Evolutionary conservation across 768 basidiomycete genomes (phyloP).

Genomic region (Collybiopsis luxurians): DNA sequence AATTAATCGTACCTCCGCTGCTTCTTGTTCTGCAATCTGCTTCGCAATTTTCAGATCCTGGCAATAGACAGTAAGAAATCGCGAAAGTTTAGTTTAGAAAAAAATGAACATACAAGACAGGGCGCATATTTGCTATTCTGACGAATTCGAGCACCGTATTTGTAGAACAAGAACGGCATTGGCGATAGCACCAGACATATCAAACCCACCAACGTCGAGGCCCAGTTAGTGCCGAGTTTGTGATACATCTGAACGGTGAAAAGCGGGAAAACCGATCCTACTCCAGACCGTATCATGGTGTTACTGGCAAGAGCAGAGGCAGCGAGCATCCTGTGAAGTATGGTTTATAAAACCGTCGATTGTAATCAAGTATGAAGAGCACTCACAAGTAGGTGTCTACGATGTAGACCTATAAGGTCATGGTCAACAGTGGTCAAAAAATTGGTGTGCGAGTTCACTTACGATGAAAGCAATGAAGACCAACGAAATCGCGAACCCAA

Average conservation of each 20-base stretch:
- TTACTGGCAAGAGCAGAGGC: constrained; percentile 66
- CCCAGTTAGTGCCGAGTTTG: constrained; percentile 51
- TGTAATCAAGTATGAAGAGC: constrained; percentile 37
- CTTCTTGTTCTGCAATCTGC: constrained; percentile 21
- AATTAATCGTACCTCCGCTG: neutral
- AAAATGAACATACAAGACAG: constrained; percentile 35
- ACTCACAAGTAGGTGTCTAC: constrained; percentile 56
- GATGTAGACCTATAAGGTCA: constrained; percentile 57
- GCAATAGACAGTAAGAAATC: neutral
- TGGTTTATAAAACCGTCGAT: constrained; percentile 3
- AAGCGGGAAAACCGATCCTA: constrained; percentile 60
- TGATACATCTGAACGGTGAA: constrained; percentile 65
- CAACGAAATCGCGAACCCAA: constrained; percentile 36
- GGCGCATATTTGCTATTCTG: constrained; percentile 55
- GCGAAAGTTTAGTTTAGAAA: neutral
- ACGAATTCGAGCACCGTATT: constrained; percentile 59
- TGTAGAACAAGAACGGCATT: constrained; percentile 68
- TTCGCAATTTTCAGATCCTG: constrained; percentile 43
- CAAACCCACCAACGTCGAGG: constrained; percentile 52
- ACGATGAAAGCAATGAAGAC: constrained; percentile 57
- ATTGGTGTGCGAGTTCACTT: constrained; percentile 18
- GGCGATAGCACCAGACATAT: constrained; percentile 57
- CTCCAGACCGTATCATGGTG: constrained; percentile 54
- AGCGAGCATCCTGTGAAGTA: constrained; percentile 38
- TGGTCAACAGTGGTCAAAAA: constrained; percentile 1